Evolutionary conservation across 1,284 basidiomycete genomes (phyloP), one percentile per base, ranked within the genome.

Genomic region (Tausonia pullulans): DNA sequence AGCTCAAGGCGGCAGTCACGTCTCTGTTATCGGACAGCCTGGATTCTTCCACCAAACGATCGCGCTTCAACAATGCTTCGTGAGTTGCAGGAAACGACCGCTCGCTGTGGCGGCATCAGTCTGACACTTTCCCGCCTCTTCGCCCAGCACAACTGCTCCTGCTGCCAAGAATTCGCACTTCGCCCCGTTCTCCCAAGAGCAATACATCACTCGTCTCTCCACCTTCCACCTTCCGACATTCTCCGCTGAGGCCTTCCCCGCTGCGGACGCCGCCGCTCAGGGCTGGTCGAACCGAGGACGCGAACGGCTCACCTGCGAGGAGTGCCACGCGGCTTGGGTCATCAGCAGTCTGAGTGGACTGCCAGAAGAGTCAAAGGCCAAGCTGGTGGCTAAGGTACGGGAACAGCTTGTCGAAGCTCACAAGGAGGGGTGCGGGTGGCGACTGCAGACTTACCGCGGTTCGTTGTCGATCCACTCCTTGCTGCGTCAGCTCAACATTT

Each of bases 151-250:
- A 16, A 16, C 43, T n/a, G 4, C 57, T 3, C 44, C 57, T 1
- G 16, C 57, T 3, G 5, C 16, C 3, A 45, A 27, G 6, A 9
- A 14, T 46, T 9, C 57, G 57, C 46, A 44, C 13, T 58, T 58
- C 57, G 45, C 16, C 14, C 57, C 57, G 1, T 58, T 58, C 57
- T 58, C 57, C 8, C 43, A 44, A 3, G 57, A 11, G 6, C 13
- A 44, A 5, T 46, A 46, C 43, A 48, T 46, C 0, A 8, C 57
- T 39, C 57, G 57, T 27, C 57, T 58, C 43, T 16, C 40, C 43
- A 58, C 57, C 14, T 58, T 58, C 44, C 46, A 44, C n/a, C 57
- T 58, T 46, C 57, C 57, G n/a, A n/a, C 57, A n/a, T 58, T 58
- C n/a, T 27, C n/a, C 3, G 46, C 57, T 9, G 46, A 44, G 43